Evolutionary conservation across 164 flowering plant species (phyloP), one percentile per base, ranked within the genome.

Genomic region (Santalum album): DNA sequence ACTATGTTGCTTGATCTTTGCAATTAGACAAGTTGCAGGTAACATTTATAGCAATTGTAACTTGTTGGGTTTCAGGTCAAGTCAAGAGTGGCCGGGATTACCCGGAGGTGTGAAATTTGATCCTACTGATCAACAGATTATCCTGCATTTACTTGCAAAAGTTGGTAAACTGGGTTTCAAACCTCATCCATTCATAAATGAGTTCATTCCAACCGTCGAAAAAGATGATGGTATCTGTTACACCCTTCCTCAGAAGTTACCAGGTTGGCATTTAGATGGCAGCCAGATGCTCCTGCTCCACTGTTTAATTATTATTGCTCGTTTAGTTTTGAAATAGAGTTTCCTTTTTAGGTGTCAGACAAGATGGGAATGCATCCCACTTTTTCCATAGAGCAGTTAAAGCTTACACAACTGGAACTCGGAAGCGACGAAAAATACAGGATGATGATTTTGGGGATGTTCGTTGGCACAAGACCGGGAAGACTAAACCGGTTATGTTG

Each of bases 401-500:
- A 63, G 98, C 96, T 43, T 92, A 92, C 58, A 83, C 65, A 57
- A 89, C 91, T 36, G 98, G 96, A 38, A 81, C 86, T 26, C 68
- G 96, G 29, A 92, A 92, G 76, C 98, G 98, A 14, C 63, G 98
- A n/a, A 92, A 87, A 72, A 80, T 92, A 54, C 77, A 69, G 24
- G 82, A 77, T 44, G 82, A 76, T 54, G 74, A 72, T 62, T 51
- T 51, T 36, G 85, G 85, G 45, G 96, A 87, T 76, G 89, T 92
- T 34, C 87, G 96, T 34, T 92, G 98, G 98, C 98, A 92, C 58
- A 89, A 89, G 67, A 92, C 96, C 35, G 98, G 98, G n/a, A 74
- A 74, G 63, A 92, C 98, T 7, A 92, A 87, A 63, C 96, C 96
- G 19, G 91, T 92, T 40, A 36, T 70, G 1, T 38, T 83, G 51